Evolutionary conservation across 331 rosid species (phyloP).

Genomic region (Malus hybrid): DNA sequence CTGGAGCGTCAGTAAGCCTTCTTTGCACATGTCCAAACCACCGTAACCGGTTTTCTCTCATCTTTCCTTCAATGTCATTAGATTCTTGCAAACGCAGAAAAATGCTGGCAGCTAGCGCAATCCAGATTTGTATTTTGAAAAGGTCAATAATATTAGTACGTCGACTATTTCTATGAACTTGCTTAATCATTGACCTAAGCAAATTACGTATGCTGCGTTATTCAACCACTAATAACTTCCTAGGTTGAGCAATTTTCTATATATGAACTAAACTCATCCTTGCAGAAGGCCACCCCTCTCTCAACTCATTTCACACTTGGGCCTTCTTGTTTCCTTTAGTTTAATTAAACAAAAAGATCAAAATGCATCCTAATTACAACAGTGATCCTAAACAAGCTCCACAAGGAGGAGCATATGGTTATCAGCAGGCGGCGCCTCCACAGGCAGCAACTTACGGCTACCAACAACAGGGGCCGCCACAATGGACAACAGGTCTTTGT

Average conservation of each 20-base stretch:
- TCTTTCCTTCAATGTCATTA: too few relatives aligned
- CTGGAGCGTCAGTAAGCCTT: too few relatives aligned
- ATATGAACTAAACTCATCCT: too few relatives aligned
- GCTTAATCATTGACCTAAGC: neutral
- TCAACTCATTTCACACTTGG: too few relatives aligned
- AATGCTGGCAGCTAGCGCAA: neutral
- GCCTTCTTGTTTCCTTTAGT: too few relatives aligned
- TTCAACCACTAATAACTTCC: neutral
- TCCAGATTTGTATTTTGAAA: neutral
- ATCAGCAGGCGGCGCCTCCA: neutral
- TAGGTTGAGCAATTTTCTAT: too few relatives aligned
- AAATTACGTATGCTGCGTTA: neutral
- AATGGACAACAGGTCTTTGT: conserved; percentile 35
- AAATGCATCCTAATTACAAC: neutral
- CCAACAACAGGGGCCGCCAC: neutral
- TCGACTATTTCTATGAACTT: neutral
- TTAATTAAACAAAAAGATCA: neutral
- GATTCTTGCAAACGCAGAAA: neutral
- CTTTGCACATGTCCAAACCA: too few relatives aligned
- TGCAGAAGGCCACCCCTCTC: too few relatives aligned
- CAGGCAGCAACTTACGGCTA: neutral
- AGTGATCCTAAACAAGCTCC: neutral
- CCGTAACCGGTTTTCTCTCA: too few relatives aligned
- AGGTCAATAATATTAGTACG: neutral
- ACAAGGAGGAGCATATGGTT: neutral